Evolutionary conservation across 2,329 filamentous ascomycete species (phyloP), one percentile per base, ranked within the genome.

Genomic region (Calonectria fujianensis): DNA sequence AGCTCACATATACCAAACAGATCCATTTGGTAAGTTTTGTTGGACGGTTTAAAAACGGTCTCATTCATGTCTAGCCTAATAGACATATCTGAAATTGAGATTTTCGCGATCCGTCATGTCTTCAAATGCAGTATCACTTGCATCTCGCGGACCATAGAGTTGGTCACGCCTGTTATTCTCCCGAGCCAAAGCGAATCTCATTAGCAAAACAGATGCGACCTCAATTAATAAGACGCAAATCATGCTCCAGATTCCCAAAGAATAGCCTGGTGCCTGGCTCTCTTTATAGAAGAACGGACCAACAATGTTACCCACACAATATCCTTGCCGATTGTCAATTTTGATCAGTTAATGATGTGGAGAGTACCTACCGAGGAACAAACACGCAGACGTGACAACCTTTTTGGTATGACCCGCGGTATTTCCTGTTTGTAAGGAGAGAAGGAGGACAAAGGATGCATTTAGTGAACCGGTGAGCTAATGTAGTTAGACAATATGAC

Each of bases 341-440:
- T 61, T 14, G 1, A 27, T 16, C 20, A 6, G 9, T 3, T 2
- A 16, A 1, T 16, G 7, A 8, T 2, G 4, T 24, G 14, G 20
- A 14, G 14, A 39, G n/a, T 37, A 39, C 54, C 24, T 39, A 61
- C 54, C 54, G 4, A 61, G 54, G 14, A 61, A 61, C 11, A 61
- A 14, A 24, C 54, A 50, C 0, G 41, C 63, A 14, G 63, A 48
- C 2, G 63, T 66, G 4, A 50, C 16, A 10, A 50, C 63, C 63
- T 66, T 66, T 24, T 66, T 66, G 20, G 63, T 66, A 8, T 66
- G 63, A 4, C 63, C 63, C 13, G 63, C 63, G 2, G 63, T 66
- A 37, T 66, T 66, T 24, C 41, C 63, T n/a, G 39, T 48, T 14
- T 50, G 41, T 2, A 50, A 10, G 6, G 63, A 48, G 27, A 66